Conservation (phyloP, 495 filamentous ascomycete species). For the Friedmanniomyces simplex region DNA sequence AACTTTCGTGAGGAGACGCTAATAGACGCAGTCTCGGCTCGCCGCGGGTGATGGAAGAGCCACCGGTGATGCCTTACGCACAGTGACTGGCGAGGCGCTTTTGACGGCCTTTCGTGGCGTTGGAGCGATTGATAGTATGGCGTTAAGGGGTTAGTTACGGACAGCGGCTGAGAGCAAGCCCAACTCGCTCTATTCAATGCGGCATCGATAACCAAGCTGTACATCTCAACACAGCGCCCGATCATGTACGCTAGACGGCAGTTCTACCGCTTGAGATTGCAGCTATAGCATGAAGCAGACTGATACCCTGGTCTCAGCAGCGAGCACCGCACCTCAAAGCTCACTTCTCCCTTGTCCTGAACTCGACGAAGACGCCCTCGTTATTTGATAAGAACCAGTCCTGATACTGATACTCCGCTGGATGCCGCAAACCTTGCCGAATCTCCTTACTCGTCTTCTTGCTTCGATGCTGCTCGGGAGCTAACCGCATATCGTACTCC, state of each 20-base stretch:
- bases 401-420: neutral
- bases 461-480: neutral
- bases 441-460: neutral
- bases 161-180: too few relatives aligned
- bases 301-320: too few relatives aligned
- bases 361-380: constrained; percentile 1
- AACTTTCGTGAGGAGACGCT: neutral
- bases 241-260: too few relatives aligned
- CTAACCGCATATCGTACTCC: constrained; percentile 3
- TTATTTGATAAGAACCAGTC: constrained; percentile 3
- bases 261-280: too few relatives aligned
- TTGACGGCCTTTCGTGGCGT: too few relatives aligned
- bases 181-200: too few relatives aligned
- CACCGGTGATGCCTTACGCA: constrained; percentile 14
- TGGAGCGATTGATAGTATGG: too few relatives aligned
- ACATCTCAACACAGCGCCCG: too few relatives aligned
- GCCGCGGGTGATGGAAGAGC: constrained; percentile 12
- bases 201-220: too few relatives aligned
- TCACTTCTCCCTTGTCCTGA: neutral
- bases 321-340: too few relatives aligned
- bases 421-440: neutral
- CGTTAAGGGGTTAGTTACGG: too few relatives aligned
- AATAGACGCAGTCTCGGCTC: constrained; percentile 11
- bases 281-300: too few relatives aligned
- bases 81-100: neutral